Base-by-base conservation (phyloP, 352 stramenopile species). In the Nothophytophthora sp. region DNA sequence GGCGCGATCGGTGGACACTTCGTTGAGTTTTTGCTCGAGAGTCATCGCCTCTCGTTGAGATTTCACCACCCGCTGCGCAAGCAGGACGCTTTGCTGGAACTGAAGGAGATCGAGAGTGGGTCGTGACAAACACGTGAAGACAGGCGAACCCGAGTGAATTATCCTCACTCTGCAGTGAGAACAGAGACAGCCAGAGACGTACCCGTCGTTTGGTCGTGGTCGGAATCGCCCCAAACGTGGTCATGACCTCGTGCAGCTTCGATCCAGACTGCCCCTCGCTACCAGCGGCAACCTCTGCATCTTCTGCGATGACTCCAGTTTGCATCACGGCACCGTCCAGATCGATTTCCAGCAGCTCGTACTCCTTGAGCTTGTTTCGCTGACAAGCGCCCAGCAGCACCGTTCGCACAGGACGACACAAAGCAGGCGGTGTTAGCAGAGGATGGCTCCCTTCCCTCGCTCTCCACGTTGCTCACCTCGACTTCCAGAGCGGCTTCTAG, bases 51-150 rank as follows among this genome's bases (percentile, higher is more conserved):
- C 61, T 36, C 69, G 70, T 29, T 92, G 79, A 24, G 60, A 70
- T 44, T 87, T 86, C 7, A 92, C 81, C 1, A 90, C 67, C n/a
- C 68, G 72, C 41, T 90, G 81, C 0, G 76, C 81, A 0, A 92
- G 66, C 33, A 72, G 42, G 4, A 89, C 79, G 34, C 79, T 90
- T 28, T 92, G 81, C 24, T 90, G 73, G 50, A 92, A 92, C 81
- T 92, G 51, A n/a, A n/a, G n/a, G n/a, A n/a, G n/a, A n/a, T n/a
- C n/a, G n/a, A n/a, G n/a, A n/a, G n/a, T n/a, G n/a, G n/a, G n/a
- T n/a, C n/a, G n/a, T n/a, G n/a, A n/a, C n/a, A n/a, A n/a, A n/a
- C n/a, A n/a, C n/a, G n/a, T n/a, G n/a, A n/a, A n/a, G n/a, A n/a
- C n/a, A n/a, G n/a, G n/a, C n/a, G n/a, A n/a, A n/a, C n/a, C n/a